phyloP scores from a whole-genome alignment of 192 early-diverging fungal genomes.

The Obelidium mucronatum region DNA sequence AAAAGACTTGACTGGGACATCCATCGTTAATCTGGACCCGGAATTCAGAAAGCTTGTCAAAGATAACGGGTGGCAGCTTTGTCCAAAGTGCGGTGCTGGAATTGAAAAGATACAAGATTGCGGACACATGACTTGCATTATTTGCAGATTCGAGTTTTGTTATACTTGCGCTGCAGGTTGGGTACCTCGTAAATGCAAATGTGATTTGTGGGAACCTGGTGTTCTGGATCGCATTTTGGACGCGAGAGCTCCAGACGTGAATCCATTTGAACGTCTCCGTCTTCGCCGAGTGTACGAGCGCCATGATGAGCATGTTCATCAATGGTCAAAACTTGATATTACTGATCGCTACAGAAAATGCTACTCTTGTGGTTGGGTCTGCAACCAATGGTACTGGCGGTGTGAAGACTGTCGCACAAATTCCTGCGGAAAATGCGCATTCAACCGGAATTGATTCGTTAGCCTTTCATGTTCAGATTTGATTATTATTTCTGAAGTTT shows the following conservation, averaged over 20 bases:
- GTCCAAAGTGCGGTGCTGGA: constrained; percentile 30
- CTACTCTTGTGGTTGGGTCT: constrained; percentile 24
- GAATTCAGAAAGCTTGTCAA: constrained; percentile 26
- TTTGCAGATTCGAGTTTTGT: constrained; percentile 32
- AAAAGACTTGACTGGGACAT: neutral
- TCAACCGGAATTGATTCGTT: too few relatives aligned
- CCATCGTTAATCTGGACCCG: constrained; percentile 22
- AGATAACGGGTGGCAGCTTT: constrained; percentile 30
- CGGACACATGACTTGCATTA: constrained; percentile 36
- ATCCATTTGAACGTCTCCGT: neutral
- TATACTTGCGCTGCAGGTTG: constrained; percentile 26
- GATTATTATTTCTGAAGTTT: too few relatives aligned
- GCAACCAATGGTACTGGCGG: constrained; percentile 41
- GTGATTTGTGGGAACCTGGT: constrained; percentile 16
- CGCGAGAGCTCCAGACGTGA: constrained; percentile 19
- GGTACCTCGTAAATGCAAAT: constrained; percentile 30
- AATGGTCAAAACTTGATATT: constrained; percentile 21
- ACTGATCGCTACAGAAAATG: constrained; percentile 1
- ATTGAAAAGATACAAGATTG: constrained; percentile 30
- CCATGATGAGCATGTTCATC: constrained; percentile 29
- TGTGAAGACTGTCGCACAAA: constrained; percentile 32
- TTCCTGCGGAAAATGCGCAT: constrained; percentile 33
- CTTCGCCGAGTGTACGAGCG: constrained; percentile 22
- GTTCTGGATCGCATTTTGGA: constrained; percentile 30
- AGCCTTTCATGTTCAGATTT: too few relatives aligned